These are phyloP conservation scores for Sclerotinia spermophila DNA, from an alignment of 2,329 filamentous ascomycete genomes.

Conservation along the genomic window DNA sequence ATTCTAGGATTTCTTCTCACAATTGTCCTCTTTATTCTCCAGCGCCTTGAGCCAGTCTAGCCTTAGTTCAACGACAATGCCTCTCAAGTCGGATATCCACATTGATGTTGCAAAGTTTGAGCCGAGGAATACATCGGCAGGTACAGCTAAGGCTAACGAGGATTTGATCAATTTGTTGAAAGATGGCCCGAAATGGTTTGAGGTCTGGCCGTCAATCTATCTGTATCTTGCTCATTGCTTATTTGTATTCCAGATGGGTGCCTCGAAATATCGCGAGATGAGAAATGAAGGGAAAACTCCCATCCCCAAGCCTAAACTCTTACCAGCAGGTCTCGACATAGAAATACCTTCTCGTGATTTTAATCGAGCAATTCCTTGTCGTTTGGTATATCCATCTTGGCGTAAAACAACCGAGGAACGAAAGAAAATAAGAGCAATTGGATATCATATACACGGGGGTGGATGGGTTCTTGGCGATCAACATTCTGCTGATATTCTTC, in stretches of 20 bases:
- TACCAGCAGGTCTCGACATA: constrained; percentile 46
- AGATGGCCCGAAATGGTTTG: constrained; percentile 48
- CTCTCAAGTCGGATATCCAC: constrained; percentile 40
- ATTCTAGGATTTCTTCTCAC: constrained; percentile 33
- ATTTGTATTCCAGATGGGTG: constrained; percentile 44
- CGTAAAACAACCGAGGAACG: constrained; percentile 44
- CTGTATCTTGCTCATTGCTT: not conserved
- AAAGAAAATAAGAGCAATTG: constrained; percentile 45
- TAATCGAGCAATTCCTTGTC: constrained; percentile 49
- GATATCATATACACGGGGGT: constrained; percentile 55
- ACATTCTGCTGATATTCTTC: constrained; percentile 38
- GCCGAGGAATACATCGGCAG: constrained; percentile 39
- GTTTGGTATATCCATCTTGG: constrained; percentile 33
- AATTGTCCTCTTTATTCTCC: not conserved
- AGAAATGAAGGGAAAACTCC: constrained; percentile 50
- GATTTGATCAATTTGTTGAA: constrained; percentile 30
- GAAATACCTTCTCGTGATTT: constrained; percentile 50
- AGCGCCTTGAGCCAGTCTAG: too few species aligned
- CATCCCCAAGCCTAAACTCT: constrained; percentile 45
- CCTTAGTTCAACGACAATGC: constrained; percentile 29
- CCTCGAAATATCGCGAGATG: constrained; percentile 52
- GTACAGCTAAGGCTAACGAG: constrained; percentile 45
- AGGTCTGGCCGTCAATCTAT: constrained; percentile 39
- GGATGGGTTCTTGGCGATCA: constrained; percentile 28
- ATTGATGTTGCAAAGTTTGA: constrained; percentile 45